A percentile compares a stretch with the other conserved stretches of the same genome.
Conservation (phyloP, 1,139 yeast species). For the Yamadazyma songkhlaensis region DNA sequence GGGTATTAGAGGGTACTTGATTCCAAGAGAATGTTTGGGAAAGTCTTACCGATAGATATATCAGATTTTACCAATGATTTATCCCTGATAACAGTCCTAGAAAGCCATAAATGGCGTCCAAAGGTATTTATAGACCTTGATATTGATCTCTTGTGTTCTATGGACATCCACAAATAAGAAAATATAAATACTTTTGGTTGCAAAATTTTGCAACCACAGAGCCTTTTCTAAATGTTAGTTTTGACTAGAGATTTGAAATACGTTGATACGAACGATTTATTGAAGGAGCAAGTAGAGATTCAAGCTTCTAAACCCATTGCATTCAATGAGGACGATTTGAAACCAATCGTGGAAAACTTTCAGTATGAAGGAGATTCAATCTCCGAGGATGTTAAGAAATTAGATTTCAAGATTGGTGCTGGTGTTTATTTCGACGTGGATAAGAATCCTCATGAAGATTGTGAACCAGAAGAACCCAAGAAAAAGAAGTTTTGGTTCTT, state of each 20-base stretch:
- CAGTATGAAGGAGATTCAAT: neutral
- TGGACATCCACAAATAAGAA: too few species aligned
- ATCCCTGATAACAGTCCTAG: too few species aligned
- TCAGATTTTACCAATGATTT: too few species aligned
- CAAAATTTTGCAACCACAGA: conserved; percentile 7
- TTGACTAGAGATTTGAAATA: conserved; percentile 6
- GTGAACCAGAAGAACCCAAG: conserved; percentile 8
- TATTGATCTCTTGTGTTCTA: too few species aligned
- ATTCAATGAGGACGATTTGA: neutral
- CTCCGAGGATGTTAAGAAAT: neutral
- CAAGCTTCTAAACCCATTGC: conserved; percentile 2
- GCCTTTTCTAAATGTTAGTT: conserved; percentile 1
- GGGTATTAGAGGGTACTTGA: too few species aligned
- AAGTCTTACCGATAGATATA: too few species aligned
- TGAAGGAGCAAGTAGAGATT: conserved; percentile 3
- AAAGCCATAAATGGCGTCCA: too few species aligned
- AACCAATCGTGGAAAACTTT: neutral
- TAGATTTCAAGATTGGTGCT: conserved; percentile 11
- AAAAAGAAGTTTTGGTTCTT: conserved; percentile 17
- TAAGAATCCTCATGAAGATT: conserved; percentile 9
- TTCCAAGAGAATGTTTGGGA: too few species aligned
- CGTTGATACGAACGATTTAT: conserved; percentile 10
- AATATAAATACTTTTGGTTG: too few species aligned
- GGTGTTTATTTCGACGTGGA: conserved; percentile 13
- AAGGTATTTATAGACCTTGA: too few species aligned